Conservation (phyloP, 441 rosid species). For the Daphne laureola region DNA sequence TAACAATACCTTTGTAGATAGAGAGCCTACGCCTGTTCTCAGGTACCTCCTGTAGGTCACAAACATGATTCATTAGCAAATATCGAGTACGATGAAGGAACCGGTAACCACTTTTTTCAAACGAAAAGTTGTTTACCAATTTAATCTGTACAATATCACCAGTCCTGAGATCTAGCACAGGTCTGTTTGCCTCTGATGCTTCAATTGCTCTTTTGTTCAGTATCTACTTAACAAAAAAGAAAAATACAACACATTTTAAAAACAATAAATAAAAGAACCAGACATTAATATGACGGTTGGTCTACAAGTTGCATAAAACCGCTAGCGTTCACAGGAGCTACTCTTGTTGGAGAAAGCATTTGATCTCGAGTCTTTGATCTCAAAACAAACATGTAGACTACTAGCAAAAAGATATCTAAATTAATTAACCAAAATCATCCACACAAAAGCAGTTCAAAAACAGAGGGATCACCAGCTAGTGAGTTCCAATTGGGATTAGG, state of each 20-base stretch:
- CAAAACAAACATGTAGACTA: too few relatives aligned
- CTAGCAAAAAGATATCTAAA: too few relatives aligned
- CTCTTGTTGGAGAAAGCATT: too few relatives aligned
- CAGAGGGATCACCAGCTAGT: too few relatives aligned
- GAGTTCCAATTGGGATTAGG: too few relatives aligned
- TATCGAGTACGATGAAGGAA: constrained; percentile 8
- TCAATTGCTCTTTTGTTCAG: constrained; percentile 68
- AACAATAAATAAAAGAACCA: neutral
- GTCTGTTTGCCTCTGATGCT: constrained; percentile 52
- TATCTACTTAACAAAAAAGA: constrained; percentile 33
- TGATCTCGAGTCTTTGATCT: too few relatives aligned
- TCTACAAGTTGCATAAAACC: too few relatives aligned
- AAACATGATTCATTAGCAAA: neutral
- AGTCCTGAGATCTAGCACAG: constrained; percentile 65
- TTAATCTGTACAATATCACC: constrained; percentile 74
- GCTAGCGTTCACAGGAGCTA: too few relatives aligned
- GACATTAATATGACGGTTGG: too few relatives aligned
- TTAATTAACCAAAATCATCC: too few relatives aligned
- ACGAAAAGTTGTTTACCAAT: constrained; percentile 35
- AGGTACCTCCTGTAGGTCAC: constrained; percentile 61
- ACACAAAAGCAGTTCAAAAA: too few relatives aligned
- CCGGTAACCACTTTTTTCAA: neutral
- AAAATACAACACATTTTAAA: constrained; percentile 1
- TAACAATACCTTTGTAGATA: constrained; percentile 75
- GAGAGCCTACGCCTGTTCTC: constrained; percentile 70